Conservation (phyloP, 148 eudicot species). For the Nyssa sinensis region DNA sequence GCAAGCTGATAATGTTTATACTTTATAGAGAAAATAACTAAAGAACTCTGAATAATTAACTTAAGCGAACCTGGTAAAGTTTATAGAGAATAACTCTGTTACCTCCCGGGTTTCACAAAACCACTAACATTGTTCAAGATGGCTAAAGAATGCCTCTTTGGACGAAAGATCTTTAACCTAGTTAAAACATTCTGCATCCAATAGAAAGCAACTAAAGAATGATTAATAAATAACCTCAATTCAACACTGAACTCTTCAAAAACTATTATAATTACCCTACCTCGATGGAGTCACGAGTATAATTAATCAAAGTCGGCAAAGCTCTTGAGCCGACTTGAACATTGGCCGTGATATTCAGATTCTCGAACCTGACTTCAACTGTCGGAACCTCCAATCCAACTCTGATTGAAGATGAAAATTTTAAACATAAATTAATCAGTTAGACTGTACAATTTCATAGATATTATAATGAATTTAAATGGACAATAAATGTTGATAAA, state of each 20-base stretch:
- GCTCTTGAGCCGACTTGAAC: constrained; percentile 83
- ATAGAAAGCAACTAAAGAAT: neutral
- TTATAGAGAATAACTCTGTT: constrained; percentile 18
- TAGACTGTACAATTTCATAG: neutral
- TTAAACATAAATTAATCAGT: neutral
- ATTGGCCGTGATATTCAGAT: constrained; percentile 49
- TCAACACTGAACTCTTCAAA: neutral
- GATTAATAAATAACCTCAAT: neutral
- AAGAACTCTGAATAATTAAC: too few relatives aligned
- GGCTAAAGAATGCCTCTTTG: constrained; percentile 49
- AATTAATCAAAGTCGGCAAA: constrained; percentile 75
- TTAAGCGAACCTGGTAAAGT: too few relatives aligned
- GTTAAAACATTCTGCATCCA: constrained; percentile 46
- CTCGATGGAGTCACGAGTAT: constrained; percentile 63
- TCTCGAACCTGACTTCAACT: constrained; percentile 76
- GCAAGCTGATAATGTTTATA: too few relatives aligned
- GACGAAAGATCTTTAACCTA: constrained; percentile 44
- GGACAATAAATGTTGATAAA: neutral
- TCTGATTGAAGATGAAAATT: constrained; percentile 27
- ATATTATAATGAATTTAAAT: neutral
- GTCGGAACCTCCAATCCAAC: constrained; percentile 73
- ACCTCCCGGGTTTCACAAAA: constrained; percentile 82
- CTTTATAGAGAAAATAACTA: too few relatives aligned
- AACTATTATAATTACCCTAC: constrained; percentile 24
- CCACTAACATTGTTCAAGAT: constrained; percentile 71